Percentiles rank a stretch among this genome's conserved stretches.
Evolutionary conservation across 108 stramenopile genomes (phyloP).

Genomic region (Conticribra weissflogii): DNA sequence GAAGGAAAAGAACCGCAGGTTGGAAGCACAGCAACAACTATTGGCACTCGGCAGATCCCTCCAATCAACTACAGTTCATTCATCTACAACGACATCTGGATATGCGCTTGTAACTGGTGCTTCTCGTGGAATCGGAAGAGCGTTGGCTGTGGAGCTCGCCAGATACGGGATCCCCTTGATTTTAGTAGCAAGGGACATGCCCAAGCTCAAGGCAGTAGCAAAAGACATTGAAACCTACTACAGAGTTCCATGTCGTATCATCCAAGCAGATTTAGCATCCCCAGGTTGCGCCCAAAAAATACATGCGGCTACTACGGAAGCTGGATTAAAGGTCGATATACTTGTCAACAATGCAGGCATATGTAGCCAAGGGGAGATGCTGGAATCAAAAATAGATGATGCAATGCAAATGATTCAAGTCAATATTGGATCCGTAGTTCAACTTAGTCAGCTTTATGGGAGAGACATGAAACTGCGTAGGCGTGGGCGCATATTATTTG

Average conservation of each 20-base stretch:
- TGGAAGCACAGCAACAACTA: slow-evolving; percentile 49
- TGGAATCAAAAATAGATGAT: slow-evolving; percentile 48
- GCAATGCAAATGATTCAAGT: slow-evolving; percentile 68
- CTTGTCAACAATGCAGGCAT: slow-evolving; percentile 87
- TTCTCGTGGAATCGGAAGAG: slow-evolving; percentile 81
- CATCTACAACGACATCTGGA: slow-evolving; percentile 24
- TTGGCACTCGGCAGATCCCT: slow-evolving; percentile 42
- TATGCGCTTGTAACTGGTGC: slow-evolving; percentile 88
- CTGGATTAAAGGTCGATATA: slow-evolving; percentile 77
- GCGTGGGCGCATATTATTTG: slow-evolving; percentile 81
- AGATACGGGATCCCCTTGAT: slow-evolving; percentile 83
- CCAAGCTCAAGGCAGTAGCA: slow-evolving; percentile 60
- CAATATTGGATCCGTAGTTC: slow-evolving; percentile 64
- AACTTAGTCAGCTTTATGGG: slow-evolving; percentile 72
- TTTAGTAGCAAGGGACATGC: slow-evolving; percentile 76
- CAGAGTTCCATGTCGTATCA: slow-evolving; percentile 73
- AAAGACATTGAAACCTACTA: slow-evolving; percentile 84
- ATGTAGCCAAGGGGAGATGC: slow-evolving; percentile 59
- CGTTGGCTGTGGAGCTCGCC: slow-evolving; percentile 84
- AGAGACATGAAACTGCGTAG: slow-evolving; percentile 77
- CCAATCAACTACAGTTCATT: slow-evolving; percentile 1
- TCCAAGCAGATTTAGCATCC: slow-evolving; percentile 74
- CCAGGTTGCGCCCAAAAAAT: slow-evolving; percentile 65
- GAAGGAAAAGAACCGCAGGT: slow-evolving; percentile 31
- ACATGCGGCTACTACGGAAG: slow-evolving; percentile 64